phyloP scores from a whole-genome alignment of 1,284 basidiomycete species.

The Dichomitus squalens region DNA sequence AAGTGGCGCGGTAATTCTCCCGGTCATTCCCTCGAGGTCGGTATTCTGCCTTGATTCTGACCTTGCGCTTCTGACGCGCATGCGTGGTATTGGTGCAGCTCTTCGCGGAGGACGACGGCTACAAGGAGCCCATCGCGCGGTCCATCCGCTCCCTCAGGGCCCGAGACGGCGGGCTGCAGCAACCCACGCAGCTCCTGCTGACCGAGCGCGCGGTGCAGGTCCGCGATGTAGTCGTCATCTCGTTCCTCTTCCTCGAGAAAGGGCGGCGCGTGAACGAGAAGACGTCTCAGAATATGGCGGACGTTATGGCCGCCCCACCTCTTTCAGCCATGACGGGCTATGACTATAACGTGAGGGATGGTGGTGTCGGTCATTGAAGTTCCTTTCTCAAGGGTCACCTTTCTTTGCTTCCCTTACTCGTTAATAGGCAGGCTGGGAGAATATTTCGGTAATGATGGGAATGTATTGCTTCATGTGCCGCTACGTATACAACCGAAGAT shows the following conservation, averaged over 20 bases:
- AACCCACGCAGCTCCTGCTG: slow-evolving; percentile 36
- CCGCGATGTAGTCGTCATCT: slow-evolving; percentile 39
- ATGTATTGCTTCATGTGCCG: too few relatives aligned
- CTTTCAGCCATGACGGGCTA: neutral
- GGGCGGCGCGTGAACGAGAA: slow-evolving; percentile 23
- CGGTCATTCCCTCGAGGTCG: slow-evolving; percentile 40
- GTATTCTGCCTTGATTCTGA: neutral
- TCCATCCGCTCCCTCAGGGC: slow-evolving; percentile 39
- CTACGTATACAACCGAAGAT: too few relatives aligned
- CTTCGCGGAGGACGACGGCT: slow-evolving; percentile 35
- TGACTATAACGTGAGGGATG: neutral
- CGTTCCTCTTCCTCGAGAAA: slow-evolving; percentile 43
- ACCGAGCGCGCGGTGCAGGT: slow-evolving; percentile 38
- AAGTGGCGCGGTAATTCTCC: slow-evolving; percentile 45
- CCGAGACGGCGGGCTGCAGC: slow-evolving; percentile 21
- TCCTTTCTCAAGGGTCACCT: too few relatives aligned
- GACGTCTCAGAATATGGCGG: neutral
- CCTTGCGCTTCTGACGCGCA: neutral
- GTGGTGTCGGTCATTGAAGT: neutral
- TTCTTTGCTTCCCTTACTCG: too few relatives aligned
- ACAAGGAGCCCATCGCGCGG: slow-evolving; percentile 36
- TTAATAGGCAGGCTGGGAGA: too few relatives aligned
- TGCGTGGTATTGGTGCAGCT: slow-evolving; percentile 35
- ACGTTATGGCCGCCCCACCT: neutral
- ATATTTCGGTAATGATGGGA: too few relatives aligned